Evolutionary conservation across 1,284 basidiomycete genomes (phyloP), one percentile per base, ranked within the genome.

Genomic region (Ceratobasidium theobromae): DNA sequence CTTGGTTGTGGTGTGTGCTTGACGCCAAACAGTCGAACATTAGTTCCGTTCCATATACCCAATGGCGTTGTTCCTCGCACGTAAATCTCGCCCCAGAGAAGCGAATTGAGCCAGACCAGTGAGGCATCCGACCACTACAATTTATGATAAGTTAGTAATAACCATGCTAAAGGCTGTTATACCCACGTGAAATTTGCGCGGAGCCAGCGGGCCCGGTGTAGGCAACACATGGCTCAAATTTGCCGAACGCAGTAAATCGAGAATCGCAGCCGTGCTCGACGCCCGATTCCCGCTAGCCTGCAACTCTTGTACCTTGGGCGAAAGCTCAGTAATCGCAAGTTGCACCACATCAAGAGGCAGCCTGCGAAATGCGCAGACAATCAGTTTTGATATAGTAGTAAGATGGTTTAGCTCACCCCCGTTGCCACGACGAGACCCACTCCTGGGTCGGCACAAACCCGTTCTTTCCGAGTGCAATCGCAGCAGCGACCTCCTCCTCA

Each of bases 21-120:
- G 67, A 96, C 89, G 60, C 91, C 86, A 78, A 96, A 96, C 53
- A 96, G 77, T 27, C 90, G 85, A 18, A 95, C 91, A 48, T 86
- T 88, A 9, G 93, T 95, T 46, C 86, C 85, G 71, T 89, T 90
- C 93, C 93, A 95, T 40, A 93, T 85, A 5, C 91, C 91, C 32
- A 93, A 78, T 3, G 88, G 87, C 1, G 86, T 85, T 83, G 94
- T 87, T 6, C 87, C 88, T 41, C 87, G 86, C n/a, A 97, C 88
- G 73, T 95, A 97, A 23, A 95, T 85, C 74, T 95, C 92, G 46
- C 94, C 94, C 93, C 94, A 97, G 35, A 95, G 86, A 57, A 96
- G 77, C 0, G 89, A 92, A 8, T 92, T 91, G 51, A 95, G 80
- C 94, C 94, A 96, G 11, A 95, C 83, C 64, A 88, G 82, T 3